Evolutionary conservation across 345 rosid species (phyloP), one percentile per base, ranked within the genome.

Genomic region (Euphorbia pulcherrima): DNA sequence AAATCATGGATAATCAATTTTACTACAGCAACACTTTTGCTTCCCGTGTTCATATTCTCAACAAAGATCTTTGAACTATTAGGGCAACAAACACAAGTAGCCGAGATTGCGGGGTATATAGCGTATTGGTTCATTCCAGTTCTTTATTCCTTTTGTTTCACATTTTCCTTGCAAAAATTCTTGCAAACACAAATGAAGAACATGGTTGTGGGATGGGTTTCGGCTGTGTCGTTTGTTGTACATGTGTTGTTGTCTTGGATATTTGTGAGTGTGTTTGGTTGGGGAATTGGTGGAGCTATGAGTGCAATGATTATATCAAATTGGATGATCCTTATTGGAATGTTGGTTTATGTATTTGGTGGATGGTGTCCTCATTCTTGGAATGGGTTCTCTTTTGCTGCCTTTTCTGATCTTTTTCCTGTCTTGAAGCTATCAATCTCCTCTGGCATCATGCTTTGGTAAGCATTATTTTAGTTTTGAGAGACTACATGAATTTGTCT

Each of bases 291-390:
- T 14, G 80, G 83, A 23, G 83, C 80, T 23, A 83, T 83, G 83
- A 30, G 47, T 33, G 60, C 83, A 0, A 67, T 83, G 78, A 73
- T 64, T 6, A 47, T 73, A n/a, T 66, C 80, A 2, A 30, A 39
- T 20, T 83, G 80, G 83, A 44, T 67, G 0, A 21, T 65, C 18
- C 24, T 77, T 2, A 54, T 73, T 5, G 77, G 78, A 41, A 62
- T 29, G 50, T 24, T 75, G 30, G 64, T 77, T 48, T 87, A 84
- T 48, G 39, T 84, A 9, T 77, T 87, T 46, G 82, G 92, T 0
- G 89, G 92, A 5, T 84, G 92, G 92, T 89, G 96, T 69, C 84
- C 86, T 6, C 8, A 73, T n/a, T 82, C 90, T 12, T 86, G 96
- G 92, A 86, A 68, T 21, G 92, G 96, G 0, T 86, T 90, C 74